Conservation (phyloP, 75 land plant species). For the Pinus tabuliformis region DNA sequence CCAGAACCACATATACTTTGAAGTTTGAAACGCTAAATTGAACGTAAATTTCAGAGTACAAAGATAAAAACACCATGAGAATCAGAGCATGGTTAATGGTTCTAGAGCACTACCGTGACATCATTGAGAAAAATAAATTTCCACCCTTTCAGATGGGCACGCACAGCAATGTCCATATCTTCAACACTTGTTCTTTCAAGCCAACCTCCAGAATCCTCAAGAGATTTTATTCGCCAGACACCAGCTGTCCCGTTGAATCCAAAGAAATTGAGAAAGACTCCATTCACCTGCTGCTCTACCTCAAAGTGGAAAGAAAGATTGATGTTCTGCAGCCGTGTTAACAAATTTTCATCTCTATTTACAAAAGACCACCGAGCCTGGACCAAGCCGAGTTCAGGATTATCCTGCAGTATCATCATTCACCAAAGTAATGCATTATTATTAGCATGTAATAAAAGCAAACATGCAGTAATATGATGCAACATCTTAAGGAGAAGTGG, state of each 20-base stretch:
- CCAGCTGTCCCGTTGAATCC: slow-evolving; percentile 91
- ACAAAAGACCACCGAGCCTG: slow-evolving; percentile 87
- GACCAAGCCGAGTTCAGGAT: slow-evolving; percentile 82
- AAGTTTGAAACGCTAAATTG: neutral
- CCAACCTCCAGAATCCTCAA: slow-evolving; percentile 89
- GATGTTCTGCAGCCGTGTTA: slow-evolving; percentile 79
- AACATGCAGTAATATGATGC: neutral
- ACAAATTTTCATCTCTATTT: slow-evolving; percentile 80
- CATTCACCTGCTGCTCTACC: slow-evolving; percentile 93
- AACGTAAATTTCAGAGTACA: neutral
- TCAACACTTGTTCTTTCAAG: slow-evolving; percentile 87
- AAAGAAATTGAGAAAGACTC: slow-evolving; percentile 74
- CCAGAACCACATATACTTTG: neutral
- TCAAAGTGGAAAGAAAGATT: slow-evolving; percentile 82
- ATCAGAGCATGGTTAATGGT: neutral
- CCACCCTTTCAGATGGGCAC: slow-evolving; percentile 87
- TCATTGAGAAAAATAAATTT: slow-evolving; percentile 80
- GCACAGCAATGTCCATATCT: slow-evolving; percentile 90
- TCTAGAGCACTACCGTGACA: slow-evolving; percentile 51
- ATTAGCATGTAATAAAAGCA: neutral
- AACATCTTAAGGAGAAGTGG: neutral
- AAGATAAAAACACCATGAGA: neutral
- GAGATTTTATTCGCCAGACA: slow-evolving; percentile 82
- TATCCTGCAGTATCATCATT: slow-evolving; percentile 40
- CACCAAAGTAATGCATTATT: neutral